A percentile compares a stretch with the other conserved stretches of the same genome.
These are phyloP conservation scores for Scenedesmus sp. DNA, from an alignment of 163 green algal species.

Conservation along the genomic window DNA sequence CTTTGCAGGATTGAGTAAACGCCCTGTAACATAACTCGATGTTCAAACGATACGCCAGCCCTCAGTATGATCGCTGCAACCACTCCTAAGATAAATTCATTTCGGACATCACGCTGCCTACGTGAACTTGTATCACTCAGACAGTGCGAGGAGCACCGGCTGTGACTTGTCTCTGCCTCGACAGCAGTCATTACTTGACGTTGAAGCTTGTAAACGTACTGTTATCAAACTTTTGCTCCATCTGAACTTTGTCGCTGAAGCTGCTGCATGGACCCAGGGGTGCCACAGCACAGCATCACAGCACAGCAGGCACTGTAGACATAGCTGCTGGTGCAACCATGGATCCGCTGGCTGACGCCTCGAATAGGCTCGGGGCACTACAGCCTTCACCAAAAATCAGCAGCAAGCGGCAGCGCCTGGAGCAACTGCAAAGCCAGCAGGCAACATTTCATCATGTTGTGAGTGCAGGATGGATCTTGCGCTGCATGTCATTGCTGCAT, in stretches of 20 bases:
- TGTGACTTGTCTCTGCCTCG: not conserved
- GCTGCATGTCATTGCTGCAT: not conserved
- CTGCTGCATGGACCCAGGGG: not conserved
- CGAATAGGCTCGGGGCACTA: not conserved
- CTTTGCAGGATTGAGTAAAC: not conserved
- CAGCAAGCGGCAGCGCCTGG: slow-evolving; percentile 20
- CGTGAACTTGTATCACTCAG: not conserved
- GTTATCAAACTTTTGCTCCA: not conserved
- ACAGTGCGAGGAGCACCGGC: not conserved
- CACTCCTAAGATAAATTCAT: too few species aligned
- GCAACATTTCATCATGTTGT: slow-evolving; percentile 32
- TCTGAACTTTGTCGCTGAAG: not conserved
- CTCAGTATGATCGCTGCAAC: too few species aligned
- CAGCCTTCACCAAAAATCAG: not conserved
- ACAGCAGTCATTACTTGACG: too few species aligned
- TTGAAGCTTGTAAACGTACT: too few species aligned
- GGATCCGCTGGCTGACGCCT: slow-evolving; percentile 11
- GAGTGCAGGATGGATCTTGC: not conserved
- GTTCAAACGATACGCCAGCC: not conserved
- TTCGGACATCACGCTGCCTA: too few species aligned
- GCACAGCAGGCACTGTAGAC: slow-evolving; percentile 4
- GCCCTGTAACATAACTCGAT: not conserved
- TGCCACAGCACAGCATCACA: not conserved
- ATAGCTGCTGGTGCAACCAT: not conserved
- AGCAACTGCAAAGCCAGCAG: slow-evolving; percentile 5